phyloP scores from a whole-genome alignment of 495 filamentous ascomycete genomes.

The Lepidopterella palustris region DNA sequence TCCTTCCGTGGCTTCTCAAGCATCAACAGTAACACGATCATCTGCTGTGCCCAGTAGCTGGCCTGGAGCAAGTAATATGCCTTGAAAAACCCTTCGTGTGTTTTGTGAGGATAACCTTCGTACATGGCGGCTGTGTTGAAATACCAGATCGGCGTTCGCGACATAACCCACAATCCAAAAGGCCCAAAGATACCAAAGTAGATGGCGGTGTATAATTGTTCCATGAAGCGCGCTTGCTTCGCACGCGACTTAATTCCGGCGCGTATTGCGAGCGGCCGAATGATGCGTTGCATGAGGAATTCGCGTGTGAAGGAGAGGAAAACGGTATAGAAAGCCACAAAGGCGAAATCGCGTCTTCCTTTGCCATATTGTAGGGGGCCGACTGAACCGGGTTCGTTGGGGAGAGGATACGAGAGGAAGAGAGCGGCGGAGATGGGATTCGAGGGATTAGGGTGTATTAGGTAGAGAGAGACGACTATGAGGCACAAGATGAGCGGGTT shows the following conservation, averaged over 20 bases:
- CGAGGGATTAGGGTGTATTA: slow-evolving; percentile 66
- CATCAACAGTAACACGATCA: slow-evolving; percentile 77
- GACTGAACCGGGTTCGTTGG: slow-evolving; percentile 43
- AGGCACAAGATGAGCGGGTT: slow-evolving; percentile 66
- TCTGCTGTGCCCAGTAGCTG: slow-evolving; percentile 94
- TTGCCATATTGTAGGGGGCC: slow-evolving; percentile 75
- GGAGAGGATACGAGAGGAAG: slow-evolving; percentile 86
- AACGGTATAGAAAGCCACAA: slow-evolving; percentile 85
- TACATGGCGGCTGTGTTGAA: slow-evolving; percentile 93
- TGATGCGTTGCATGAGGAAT: slow-evolving; percentile 89
- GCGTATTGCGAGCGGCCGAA: slow-evolving; percentile 68
- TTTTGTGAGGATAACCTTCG: slow-evolving; percentile 80
- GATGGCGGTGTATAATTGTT: slow-evolving; percentile 94
- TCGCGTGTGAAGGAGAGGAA: slow-evolving; percentile 90
- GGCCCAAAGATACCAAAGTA: slow-evolving; percentile 87
- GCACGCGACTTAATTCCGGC: slow-evolving; percentile 64
- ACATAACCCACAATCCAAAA: slow-evolving; percentile 89
- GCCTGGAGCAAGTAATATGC: slow-evolving; percentile 95
- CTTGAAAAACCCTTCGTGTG: slow-evolving; percentile 84
- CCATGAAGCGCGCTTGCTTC: slow-evolving; percentile 92
- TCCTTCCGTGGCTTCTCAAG: slow-evolving; percentile 96
- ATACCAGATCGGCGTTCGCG: slow-evolving; percentile 87
- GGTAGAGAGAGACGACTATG: slow-evolving; percentile 60
- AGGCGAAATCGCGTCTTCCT: slow-evolving; percentile 73
- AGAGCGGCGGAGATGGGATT: slow-evolving; percentile 84